Conservation (phyloP, 2,329 filamentous ascomycete species). For the Colletotrichum incanum region DNA sequence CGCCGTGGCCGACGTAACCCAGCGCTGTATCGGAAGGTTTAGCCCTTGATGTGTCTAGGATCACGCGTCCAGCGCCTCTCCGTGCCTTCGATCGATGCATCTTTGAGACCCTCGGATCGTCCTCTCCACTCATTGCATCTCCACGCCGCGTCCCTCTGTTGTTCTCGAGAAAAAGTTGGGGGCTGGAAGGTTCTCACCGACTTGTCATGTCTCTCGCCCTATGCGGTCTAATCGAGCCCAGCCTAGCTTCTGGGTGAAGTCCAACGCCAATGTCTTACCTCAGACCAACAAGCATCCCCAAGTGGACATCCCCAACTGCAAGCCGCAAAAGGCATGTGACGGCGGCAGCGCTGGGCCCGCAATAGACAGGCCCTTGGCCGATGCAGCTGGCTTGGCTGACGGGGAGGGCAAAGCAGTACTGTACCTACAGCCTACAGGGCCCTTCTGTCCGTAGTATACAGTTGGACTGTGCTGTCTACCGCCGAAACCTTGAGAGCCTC, state of each 20-base stretch:
- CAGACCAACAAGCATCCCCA: neutral
- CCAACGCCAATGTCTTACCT: conserved; percentile 1
- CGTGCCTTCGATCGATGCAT: neutral
- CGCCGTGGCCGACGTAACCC: neutral
- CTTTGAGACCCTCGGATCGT: neutral
- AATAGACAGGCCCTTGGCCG: conserved; percentile 1
- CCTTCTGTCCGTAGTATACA: neutral
- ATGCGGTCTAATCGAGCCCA: conserved; percentile 8
- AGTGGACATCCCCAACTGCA: neutral
- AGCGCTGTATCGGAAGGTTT: neutral
- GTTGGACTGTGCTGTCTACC: neutral
- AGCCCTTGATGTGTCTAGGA: neutral
- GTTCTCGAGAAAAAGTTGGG: neutral
- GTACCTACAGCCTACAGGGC: neutral
- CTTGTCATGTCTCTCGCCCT: conserved; percentile 18
- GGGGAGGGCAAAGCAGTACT: neutral
- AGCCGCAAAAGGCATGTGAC: conserved; percentile 14
- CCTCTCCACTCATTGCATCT: neutral
- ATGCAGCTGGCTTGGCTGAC: neutral
- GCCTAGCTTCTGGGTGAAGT: conserved; percentile 3
- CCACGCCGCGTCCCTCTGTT: neutral
- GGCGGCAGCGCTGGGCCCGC: conserved; percentile 4
- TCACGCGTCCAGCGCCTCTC: neutral
- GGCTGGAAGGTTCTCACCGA: conserved; percentile 31
- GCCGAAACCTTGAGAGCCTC: conserved; percentile 29